Conservation (phyloP, 2,329 filamentous ascomycete genomes). For the Xylariaceae sp. region DNA sequence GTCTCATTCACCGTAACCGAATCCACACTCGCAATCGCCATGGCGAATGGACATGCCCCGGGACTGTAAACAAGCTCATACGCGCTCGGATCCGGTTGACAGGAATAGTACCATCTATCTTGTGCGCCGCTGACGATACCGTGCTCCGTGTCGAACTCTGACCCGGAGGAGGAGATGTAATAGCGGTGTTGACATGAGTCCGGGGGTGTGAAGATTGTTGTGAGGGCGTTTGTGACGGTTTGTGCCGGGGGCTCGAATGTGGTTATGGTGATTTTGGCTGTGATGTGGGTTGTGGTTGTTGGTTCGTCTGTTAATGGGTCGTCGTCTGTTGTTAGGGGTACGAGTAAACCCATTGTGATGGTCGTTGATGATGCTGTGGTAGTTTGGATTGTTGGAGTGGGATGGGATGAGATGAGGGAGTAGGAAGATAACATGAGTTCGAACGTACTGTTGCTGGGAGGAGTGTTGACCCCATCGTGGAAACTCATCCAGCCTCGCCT, state of each 20-base stretch:
- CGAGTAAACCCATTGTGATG: no score
- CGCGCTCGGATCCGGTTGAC: slow-evolving; percentile 1
- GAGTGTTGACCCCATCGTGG: neutral
- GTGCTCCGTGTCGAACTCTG: neutral
- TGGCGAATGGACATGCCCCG: slow-evolving; percentile 3
- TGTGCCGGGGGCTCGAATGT: no score
- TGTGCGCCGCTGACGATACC: slow-evolving; percentile 1
- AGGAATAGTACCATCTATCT: slow-evolving; percentile 4
- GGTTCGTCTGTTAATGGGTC: no score
- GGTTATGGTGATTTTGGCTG: no score
- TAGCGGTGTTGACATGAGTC: no score
- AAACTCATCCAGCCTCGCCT: neutral
- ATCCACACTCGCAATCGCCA: neutral
- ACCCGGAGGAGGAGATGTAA: neutral
- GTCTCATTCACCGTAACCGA: neutral
- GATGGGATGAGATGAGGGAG: neutral
- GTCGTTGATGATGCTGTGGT: neutral
- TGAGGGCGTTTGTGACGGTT: no score
- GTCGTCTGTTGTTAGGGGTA: no score
- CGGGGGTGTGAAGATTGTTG: no score
- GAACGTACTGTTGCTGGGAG: neutral
- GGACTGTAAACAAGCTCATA: slow-evolving; percentile 5
- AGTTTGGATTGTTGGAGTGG: neutral
- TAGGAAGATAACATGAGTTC: neutral
- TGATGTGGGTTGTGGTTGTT: no score